Evolutionary conservation across 192 early-diverging fungal species (phyloP).

Genomic region (Gaertneriomyces semiglobifer): DNA sequence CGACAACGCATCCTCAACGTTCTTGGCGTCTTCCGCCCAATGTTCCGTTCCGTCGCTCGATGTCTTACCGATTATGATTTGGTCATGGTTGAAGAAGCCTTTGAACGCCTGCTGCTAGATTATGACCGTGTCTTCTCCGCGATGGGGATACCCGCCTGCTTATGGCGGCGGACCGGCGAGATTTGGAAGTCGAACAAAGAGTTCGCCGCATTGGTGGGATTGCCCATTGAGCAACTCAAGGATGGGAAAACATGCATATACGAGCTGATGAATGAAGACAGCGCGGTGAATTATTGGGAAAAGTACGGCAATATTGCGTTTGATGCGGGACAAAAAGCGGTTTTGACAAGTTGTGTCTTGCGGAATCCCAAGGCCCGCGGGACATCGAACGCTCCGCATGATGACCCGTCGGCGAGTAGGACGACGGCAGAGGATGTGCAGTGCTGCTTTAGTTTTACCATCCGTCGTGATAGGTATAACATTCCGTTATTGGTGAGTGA

Average conservation of each 20-base stretch:
- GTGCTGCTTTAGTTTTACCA: slow-evolving; percentile 95
- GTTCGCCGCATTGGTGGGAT: slow-evolving; percentile 83
- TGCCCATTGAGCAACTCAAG: slow-evolving; percentile 76
- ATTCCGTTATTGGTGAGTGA: slow-evolving; percentile 62
- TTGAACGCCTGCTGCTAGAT: slow-evolving; percentile 90
- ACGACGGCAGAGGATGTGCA: slow-evolving; percentile 26
- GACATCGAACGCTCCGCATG: slow-evolving; percentile 34
- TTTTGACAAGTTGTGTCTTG: slow-evolving; percentile 88
- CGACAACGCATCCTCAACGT: slow-evolving; percentile 80
- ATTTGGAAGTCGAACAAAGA: slow-evolving; percentile 95
- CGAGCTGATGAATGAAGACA: slow-evolving; percentile 80
- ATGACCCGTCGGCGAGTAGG: background rate
- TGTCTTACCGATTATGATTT: slow-evolving; percentile 90
- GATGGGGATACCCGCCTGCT: slow-evolving; percentile 92
- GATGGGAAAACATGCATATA: slow-evolving; percentile 64
- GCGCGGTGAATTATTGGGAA: slow-evolving; percentile 97
- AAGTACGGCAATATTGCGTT: slow-evolving; percentile 98
- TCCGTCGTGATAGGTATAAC: slow-evolving; percentile 90
- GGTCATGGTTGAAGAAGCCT: slow-evolving; percentile 91
- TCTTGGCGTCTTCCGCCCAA: slow-evolving; percentile 83
- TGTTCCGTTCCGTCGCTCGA: slow-evolving; percentile 83
- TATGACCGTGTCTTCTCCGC: slow-evolving; percentile 93
- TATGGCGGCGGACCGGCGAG: slow-evolving; percentile 95
- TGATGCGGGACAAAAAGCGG: slow-evolving; percentile 93
- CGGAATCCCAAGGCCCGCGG: slow-evolving; percentile 53